Percentiles rank a stretch among this genome's conserved stretches.
Evolutionary conservation across 2,329 filamentous ascomycete genomes (phyloP).

Genomic region (Penicillium sp.): DNA sequence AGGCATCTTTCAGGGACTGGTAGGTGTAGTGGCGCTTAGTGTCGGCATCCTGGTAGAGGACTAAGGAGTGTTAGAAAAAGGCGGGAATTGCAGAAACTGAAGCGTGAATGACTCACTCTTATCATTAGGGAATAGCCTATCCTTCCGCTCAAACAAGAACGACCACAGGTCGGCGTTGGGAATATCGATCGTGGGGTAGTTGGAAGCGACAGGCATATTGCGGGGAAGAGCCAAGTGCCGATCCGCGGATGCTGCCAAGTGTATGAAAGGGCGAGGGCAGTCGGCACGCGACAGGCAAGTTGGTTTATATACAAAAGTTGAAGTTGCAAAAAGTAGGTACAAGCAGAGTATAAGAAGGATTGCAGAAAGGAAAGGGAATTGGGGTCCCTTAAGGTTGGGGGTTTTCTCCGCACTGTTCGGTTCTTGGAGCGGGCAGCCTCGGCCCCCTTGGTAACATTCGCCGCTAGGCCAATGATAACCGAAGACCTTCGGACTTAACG

Average conservation of each 20-base stretch:
- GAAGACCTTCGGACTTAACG: slow-evolving; percentile 12
- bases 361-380: neutral
- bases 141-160: slow-evolving; percentile 74
- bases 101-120: slow-evolving; percentile 62
- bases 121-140: slow-evolving; percentile 70
- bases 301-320: neutral
- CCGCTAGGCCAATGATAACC: slow-evolving; percentile 23
- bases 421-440: slow-evolving; percentile 28
- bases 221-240: slow-evolving; percentile 27
- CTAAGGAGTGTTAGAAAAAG: slow-evolving; percentile 54
- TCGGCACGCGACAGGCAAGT: slow-evolving; percentile 2
- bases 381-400: slow-evolving; percentile 2
- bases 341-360: slow-evolving; percentile 4
- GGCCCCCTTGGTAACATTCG: slow-evolving; percentile 17
- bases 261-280: slow-evolving; percentile 10
- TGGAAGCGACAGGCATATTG: slow-evolving; percentile 73
- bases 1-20: slow-evolving; percentile 67
- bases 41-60: slow-evolving; percentile 77
- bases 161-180: slow-evolving; percentile 79
- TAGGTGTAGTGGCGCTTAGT: slow-evolving; percentile 74
- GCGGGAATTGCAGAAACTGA: neutral
- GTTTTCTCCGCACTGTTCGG: slow-evolving; percentile 29
- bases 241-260: no score
- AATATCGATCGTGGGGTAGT: slow-evolving; percentile 69
- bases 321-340: neutral